phyloP scores from a whole-genome alignment of 2,329 filamentous ascomycete genomes.

The Xylariaceae sp. region DNA sequence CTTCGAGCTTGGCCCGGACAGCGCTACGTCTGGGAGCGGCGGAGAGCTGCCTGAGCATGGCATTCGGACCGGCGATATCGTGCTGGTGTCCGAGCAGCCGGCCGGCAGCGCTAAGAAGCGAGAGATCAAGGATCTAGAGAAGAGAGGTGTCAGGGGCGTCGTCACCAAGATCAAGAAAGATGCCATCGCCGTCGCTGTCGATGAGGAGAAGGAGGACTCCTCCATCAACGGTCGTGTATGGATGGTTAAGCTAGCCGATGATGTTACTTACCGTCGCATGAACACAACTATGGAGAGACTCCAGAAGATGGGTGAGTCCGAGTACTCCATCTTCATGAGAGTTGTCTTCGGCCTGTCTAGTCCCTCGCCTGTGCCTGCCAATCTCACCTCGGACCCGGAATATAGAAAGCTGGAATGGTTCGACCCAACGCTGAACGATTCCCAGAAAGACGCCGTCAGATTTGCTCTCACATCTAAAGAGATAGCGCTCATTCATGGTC shows the following conservation, averaged over 20 bases:
- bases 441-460: constrained; percentile 69
- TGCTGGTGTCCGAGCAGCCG: constrained; percentile 74
- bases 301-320: constrained; percentile 58
- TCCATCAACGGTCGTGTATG: constrained; percentile 55
- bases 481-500: constrained; percentile 89
- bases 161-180: constrained; percentile 65
- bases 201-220: constrained; percentile 61
- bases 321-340: constrained; percentile 62
- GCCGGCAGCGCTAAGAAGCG: constrained; percentile 72
- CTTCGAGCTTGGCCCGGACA: constrained; percentile 75
- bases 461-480: constrained; percentile 84
- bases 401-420: constrained; percentile 59
- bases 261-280: constrained; percentile 69
- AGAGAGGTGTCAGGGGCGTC: constrained; percentile 70
- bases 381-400: constrained; percentile 46
- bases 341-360: constrained; percentile 64
- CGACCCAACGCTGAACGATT: constrained; percentile 64
- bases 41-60: constrained; percentile 73
- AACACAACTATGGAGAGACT: constrained; percentile 63
- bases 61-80: constrained; percentile 75
- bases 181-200: constrained; percentile 67
- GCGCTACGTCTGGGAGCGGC: constrained; percentile 55
- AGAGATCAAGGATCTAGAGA: constrained; percentile 71
- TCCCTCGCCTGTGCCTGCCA: constrained; percentile 50
- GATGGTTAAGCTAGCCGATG: constrained; percentile 69